Base-by-base conservation (phyloP, 2,329 filamentous ascomycete genomes). In the Lachnellula occidentalis region DNA sequence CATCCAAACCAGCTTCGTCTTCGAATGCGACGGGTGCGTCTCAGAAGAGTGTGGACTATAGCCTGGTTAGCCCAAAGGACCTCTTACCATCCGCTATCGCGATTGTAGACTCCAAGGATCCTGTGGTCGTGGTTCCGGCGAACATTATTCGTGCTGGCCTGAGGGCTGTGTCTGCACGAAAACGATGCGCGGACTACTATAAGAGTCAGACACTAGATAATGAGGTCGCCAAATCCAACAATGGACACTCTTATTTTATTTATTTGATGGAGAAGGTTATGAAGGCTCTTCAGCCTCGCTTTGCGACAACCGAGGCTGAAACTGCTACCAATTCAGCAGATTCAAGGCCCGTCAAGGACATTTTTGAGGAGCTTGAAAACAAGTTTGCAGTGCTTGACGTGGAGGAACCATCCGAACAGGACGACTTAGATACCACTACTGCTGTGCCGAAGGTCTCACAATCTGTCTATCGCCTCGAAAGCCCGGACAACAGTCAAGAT, bases 91-190 rank as follows among this genome's bases (percentile, higher is more conserved):
- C 42, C 19, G 54, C 50, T 14, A 50, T 45, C 15, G 54, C 49
- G 14, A 56, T 56, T 42, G 45, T 42, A 2, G 27, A 34, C 14
- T 55, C 43, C 3, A 31, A 48, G 21, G 41, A 47, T n/a, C 45
- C 42, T 15, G n/a, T 14, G 34, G 22, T 48, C 22, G 15, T 21
- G 4, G 41, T 58, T 5, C 59, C 57, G 17, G n/a, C 19, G 9
- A 17, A 36, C 4, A 53, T 61, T 21, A 48, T 59, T 41, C 49
- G 45, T 45, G 57, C 59, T 41, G 55, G 53, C 9, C 50, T 58
- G 14, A 46, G 55, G 5, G 57, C 59, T 0, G 42, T 61, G 14
- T 51, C 53, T 27, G 46, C 49, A 27, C 36, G 59, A 8, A 59
- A 56, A 37, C 39, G 46, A 39, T 55, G 45, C 15, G 43, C 48